These are phyloP conservation scores for Sechiopsis laciniata DNA, from an alignment of 306 rosid species.

Conservation along the genomic window DNA sequence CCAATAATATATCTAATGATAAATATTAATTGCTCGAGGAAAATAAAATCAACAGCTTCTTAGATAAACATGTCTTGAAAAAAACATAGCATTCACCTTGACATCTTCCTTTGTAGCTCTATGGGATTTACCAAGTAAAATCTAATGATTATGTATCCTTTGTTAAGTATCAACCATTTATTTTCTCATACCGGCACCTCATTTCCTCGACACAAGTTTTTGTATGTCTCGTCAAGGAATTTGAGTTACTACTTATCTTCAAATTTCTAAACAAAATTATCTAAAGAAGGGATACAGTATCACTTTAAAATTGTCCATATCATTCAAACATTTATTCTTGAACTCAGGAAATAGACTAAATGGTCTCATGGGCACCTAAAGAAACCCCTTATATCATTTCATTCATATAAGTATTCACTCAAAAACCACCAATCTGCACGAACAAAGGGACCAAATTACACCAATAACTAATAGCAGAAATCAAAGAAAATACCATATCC, in stretches of 20 bases:
- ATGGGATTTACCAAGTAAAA: neutral
- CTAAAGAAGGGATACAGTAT: neutral
- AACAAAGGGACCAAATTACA: neutral
- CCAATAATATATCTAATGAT: too few relatives aligned
- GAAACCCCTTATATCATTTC: too few relatives aligned
- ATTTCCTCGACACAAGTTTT: neutral
- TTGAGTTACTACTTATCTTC: too few relatives aligned
- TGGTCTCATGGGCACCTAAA: too few relatives aligned
- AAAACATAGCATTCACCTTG: neutral
- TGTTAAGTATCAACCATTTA: too few relatives aligned
- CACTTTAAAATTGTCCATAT: neutral
- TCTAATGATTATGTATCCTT: neutral
- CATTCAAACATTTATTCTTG: too few relatives aligned
- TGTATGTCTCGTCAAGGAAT: too few relatives aligned
- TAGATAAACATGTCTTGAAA: neutral
- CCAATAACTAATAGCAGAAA: neutral
- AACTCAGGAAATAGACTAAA: too few relatives aligned
- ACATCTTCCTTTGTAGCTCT: neutral
- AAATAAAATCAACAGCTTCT: neutral
- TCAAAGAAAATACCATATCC: constrained; percentile 63
- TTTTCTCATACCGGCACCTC: neutral
- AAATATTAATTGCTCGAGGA: too few relatives aligned
- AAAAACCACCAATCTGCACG: neutral
- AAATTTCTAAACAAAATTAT: too few relatives aligned
- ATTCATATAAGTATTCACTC: too few relatives aligned